Conservation (phyloP, 2,329 filamentous ascomycete genomes). For the Monilinia laxa region DNA sequence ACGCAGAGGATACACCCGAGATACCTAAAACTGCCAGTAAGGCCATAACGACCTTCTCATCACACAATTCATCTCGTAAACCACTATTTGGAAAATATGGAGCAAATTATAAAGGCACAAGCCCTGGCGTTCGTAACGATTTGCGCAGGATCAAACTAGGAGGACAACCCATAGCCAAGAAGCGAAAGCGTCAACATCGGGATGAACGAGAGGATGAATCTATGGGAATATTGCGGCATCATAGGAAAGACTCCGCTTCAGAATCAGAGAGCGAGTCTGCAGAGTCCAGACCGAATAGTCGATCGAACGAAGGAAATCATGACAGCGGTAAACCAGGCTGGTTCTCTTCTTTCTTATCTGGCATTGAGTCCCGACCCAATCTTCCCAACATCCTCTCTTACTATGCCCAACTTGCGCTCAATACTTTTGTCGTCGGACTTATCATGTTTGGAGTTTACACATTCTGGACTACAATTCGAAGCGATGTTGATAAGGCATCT, state of each 20-base stretch:
- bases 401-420: conserved; percentile 61
- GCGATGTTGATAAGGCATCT: conserved; percentile 51
- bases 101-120: conserved; percentile 42
- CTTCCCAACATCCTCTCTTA: conserved; percentile 65
- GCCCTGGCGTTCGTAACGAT: conserved; percentile 53
- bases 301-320: conserved; percentile 39
- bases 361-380: conserved; percentile 63
- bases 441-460: conserved; percentile 42
- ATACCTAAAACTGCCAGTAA: conserved; percentile 50
- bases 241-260: conserved; percentile 42
- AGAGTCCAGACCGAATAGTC: conserved; percentile 38
- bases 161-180: conserved; percentile 48
- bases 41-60: conserved; percentile 52
- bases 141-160: conserved; percentile 50
- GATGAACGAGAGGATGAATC: conserved; percentile 38
- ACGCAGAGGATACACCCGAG: conserved; percentile 51
- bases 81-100: conserved; percentile 46
- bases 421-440: conserved; percentile 48
- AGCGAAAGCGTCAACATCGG: conserved; percentile 47
- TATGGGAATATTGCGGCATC: conserved; percentile 38
- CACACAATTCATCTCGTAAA: conserved; percentile 48
- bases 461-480: conserved; percentile 37
- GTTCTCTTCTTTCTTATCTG: conserved; percentile 55
- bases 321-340: conserved; percentile 36
- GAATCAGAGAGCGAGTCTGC: conserved; percentile 42